Percentiles rank a stretch among this genome's conserved stretches.
Evolutionary conservation across 1,284 basidiomycete species (phyloP).

Genomic region (Boletus austroedulis): DNA sequence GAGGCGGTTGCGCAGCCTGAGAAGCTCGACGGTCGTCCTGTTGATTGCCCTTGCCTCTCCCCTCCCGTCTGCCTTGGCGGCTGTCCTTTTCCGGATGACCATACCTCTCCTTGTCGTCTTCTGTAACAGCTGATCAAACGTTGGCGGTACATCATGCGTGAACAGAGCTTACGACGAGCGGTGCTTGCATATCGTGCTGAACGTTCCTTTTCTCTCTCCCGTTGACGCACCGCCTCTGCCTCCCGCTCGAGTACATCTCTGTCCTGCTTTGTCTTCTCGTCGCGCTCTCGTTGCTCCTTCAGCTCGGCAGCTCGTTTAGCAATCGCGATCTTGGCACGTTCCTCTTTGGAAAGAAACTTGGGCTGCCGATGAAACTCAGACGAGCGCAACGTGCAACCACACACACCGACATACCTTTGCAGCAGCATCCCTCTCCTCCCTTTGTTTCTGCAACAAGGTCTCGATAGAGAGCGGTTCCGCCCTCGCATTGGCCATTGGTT

Average conservation of each 20-base stretch:
- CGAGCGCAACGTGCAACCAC: slow-evolving; percentile 5
- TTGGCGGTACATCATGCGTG: slow-evolving; percentile 9
- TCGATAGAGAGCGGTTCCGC: slow-evolving; percentile 80
- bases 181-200: slow-evolving; percentile 25
- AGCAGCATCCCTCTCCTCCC: slow-evolving; percentile 82
- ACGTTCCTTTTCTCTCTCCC: slow-evolving; percentile 37
- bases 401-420: slow-evolving; percentile 61
- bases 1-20: slow-evolving; percentile 35
- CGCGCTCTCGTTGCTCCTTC: slow-evolving; percentile 60
- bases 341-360: slow-evolving; percentile 85
- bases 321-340: slow-evolving; percentile 85
- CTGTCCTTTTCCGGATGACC: slow-evolving; percentile 51
- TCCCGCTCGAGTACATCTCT: slow-evolving; percentile 70
- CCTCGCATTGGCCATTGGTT: slow-evolving; percentile 39
- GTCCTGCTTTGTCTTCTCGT: slow-evolving; percentile 55
- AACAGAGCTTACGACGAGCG: slow-evolving; percentile 44
- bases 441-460: slow-evolving; percentile 81
- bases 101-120: slow-evolving; percentile 58
- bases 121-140: slow-evolving; percentile 38
- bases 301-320: slow-evolving; percentile 82
- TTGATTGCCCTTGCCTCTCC: slow-evolving; percentile 32
- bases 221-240: slow-evolving; percentile 63
- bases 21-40: slow-evolving; percentile 36
- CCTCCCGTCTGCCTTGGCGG: slow-evolving; percentile 35
- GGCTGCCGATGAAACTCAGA: slow-evolving; percentile 49